A percentile compares a stretch with the other conserved stretches of the same genome.
Conservation (phyloP, 208 protist species). For the Lotmaria passim region DNA sequence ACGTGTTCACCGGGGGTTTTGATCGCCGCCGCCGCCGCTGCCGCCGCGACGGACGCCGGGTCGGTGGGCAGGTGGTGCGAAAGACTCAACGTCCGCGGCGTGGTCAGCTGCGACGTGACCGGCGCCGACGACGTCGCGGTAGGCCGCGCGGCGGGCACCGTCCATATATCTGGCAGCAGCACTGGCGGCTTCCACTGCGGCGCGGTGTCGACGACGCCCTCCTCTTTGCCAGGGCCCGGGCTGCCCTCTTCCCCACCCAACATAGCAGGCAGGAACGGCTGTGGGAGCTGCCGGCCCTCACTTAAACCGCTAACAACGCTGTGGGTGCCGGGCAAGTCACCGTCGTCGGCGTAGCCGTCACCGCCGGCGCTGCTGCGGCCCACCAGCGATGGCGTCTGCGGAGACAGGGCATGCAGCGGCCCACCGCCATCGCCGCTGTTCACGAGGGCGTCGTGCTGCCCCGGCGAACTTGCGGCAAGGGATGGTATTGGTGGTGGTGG, state of each 20-base stretch:
- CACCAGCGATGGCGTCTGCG: constrained; percentile 5
- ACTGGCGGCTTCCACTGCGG: constrained; percentile 36
- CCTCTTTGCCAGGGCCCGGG: neutral
- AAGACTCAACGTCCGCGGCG: constrained; percentile 1
- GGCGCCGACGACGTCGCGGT: neutral
- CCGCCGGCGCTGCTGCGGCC: constrained; percentile 17
- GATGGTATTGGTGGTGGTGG: constrained; percentile 1
- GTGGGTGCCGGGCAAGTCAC: constrained; percentile 5
- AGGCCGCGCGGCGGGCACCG: neutral
- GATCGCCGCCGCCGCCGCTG: neutral
- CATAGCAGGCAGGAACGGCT: neutral
- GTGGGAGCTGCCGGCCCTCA: constrained; percentile 2
- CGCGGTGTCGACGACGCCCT: neutral
- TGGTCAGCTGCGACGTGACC: neutral
- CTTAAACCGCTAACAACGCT: constrained; percentile 1
- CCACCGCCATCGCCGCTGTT: constrained; percentile 6
- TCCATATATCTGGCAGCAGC: constrained; percentile 33
- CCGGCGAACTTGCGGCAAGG: constrained; percentile 8
- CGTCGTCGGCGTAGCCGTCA: constrained; percentile 21
- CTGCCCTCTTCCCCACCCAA: neutral
- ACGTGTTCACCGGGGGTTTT: neutral
- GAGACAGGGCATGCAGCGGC: neutral
- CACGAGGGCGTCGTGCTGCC: constrained; percentile 1
- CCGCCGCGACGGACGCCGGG: neutral
- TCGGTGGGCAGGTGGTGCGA: constrained; percentile 6